A percentile compares a stretch with the other conserved stretches of the same genome.
phyloP scores from a whole-genome alignment of 192 early-diverging fungal genomes.

The Powellomyces hirtus region DNA sequence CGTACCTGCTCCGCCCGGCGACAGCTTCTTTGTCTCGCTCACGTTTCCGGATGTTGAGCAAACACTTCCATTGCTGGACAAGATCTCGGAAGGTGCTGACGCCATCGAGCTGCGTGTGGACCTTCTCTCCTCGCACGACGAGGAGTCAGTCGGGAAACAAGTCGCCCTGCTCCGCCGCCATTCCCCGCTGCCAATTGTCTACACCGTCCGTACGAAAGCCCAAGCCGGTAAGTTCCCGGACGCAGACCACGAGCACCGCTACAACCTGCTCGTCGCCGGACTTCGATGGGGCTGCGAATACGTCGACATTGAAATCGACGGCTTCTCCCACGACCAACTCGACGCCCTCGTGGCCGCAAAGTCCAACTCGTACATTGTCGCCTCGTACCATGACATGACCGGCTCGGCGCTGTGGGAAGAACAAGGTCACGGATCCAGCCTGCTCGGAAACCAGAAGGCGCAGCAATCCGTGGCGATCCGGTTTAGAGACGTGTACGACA shows the following conservation, averaged over 20 bases:
- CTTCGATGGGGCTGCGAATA: slow-evolving; percentile 91
- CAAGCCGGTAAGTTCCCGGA: slow-evolving; percentile 85
- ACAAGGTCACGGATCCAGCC: slow-evolving; percentile 23
- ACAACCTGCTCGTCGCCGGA: slow-evolving; percentile 64
- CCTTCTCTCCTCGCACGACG: slow-evolving; percentile 59
- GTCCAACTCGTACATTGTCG: slow-evolving; percentile 69
- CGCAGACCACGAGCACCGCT: slow-evolving; percentile 58
- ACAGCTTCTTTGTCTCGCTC: slow-evolving; percentile 83
- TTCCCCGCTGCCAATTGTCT: slow-evolving; percentile 81
- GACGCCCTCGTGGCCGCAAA: slow-evolving; percentile 51
- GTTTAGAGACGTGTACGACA: slow-evolving; percentile 55
- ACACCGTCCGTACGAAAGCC: slow-evolving; percentile 82
- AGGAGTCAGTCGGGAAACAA: slow-evolving; percentile 74
- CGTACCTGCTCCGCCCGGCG: slow-evolving; percentile 30
- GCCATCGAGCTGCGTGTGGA: slow-evolving; percentile 94
- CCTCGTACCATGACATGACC: slow-evolving; percentile 84
- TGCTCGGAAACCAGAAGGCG: slow-evolving; percentile 6
- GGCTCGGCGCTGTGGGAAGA: slow-evolving; percentile 64
- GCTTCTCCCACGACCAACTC: slow-evolving; percentile 26
- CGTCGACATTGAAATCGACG: slow-evolving; percentile 79
- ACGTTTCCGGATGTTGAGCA: slow-evolving; percentile 59
- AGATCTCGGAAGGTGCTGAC: slow-evolving; percentile 75
- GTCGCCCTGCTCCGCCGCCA: slow-evolving; percentile 70
- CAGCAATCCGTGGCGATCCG: slow-evolving; percentile 1
- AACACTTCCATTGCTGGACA: slow-evolving; percentile 51